Conservation (phyloP, 371 early-diverging fungal species). For the Mucor indicus region DNA sequence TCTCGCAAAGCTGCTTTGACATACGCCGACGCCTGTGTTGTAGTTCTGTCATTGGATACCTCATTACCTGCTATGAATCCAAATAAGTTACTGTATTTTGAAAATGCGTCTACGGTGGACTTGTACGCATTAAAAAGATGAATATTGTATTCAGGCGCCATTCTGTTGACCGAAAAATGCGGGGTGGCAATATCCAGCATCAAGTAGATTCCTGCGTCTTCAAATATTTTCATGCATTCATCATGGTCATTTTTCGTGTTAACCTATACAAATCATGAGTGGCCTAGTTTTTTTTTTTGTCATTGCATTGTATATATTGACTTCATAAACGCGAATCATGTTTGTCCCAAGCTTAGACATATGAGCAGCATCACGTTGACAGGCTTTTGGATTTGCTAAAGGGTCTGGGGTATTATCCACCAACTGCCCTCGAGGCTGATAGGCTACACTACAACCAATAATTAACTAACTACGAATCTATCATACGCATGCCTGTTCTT, state of each 20-base stretch:
- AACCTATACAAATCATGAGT: constrained; percentile 23
- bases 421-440: constrained; percentile 61
- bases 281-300: neutral
- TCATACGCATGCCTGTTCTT: neutral
- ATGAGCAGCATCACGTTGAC: constrained; percentile 63
- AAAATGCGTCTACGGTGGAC: constrained; percentile 64
- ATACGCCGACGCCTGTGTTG: constrained; percentile 67
- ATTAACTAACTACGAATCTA: neutral
- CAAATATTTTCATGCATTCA: constrained; percentile 71
- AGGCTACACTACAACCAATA: constrained; percentile 50
- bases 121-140: constrained; percentile 54
- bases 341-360: constrained; percentile 74
- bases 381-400: constrained; percentile 57
- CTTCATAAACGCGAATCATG: constrained; percentile 77
- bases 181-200: constrained; percentile 69
- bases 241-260: constrained; percentile 68
- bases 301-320: neutral
- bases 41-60: constrained; percentile 67
- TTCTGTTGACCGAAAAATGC: constrained; percentile 63
- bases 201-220: constrained; percentile 69
- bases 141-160: constrained; percentile 62
- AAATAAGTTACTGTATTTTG: constrained; percentile 61
- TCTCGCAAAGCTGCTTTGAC: constrained; percentile 77
- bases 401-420: constrained; percentile 49
- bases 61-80: constrained; percentile 84